Base-by-base conservation (phyloP, 225 moss, liverwort and hornwort genomes). In the Polytrichum formosum region DNA sequence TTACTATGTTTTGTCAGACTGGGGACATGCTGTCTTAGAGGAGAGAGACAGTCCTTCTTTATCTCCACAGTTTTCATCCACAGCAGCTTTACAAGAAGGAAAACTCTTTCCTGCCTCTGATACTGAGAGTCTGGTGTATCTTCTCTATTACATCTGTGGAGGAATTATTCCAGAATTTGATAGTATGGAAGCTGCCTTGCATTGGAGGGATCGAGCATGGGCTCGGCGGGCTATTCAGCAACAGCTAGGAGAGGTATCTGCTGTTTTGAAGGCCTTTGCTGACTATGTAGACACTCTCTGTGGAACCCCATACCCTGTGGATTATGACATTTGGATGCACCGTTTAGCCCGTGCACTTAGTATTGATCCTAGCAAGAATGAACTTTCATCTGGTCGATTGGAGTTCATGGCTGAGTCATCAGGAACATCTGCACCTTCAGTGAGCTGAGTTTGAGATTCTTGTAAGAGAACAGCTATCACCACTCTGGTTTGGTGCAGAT, bases 221-320 rank as follows among this genome's bases (percentile, higher is more conserved):
- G 75, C 92, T 25, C 87, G 93, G 73, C 92, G 96, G 77, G 90
- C 94, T 33, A 97, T 97, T 37, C 96, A 97, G 72, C 96, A 94
- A 78, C 94, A 92, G 71, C 73, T 97, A 33, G 96, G 96, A 53
- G 94, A 97, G 76, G 90, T 91, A 21, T 97, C 96, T 31, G 82
- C 96, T 66, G 96, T 97, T 37, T 75, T 97, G 70, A 97, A 97
- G 80, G 96, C 96, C 56, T 97, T 97, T 59, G 96, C 96, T 58
- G 96, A 97, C 70, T 97, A 97, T 75, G 94, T 94, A 46, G 96
- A 94, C 67, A 97, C 90, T 78, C 83, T 97, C 28, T 97, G 96
- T 82, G 92, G 94, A 65, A 97, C 96, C 37, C 96, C 96, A 3
- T 97, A 97, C 75, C 90, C 96, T 62, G 94, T 97, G 65, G 96